Evolutionary conservation across 805 yeast species (phyloP), one percentile per base, ranked within the genome.

Genomic region (Candida orba): DNA sequence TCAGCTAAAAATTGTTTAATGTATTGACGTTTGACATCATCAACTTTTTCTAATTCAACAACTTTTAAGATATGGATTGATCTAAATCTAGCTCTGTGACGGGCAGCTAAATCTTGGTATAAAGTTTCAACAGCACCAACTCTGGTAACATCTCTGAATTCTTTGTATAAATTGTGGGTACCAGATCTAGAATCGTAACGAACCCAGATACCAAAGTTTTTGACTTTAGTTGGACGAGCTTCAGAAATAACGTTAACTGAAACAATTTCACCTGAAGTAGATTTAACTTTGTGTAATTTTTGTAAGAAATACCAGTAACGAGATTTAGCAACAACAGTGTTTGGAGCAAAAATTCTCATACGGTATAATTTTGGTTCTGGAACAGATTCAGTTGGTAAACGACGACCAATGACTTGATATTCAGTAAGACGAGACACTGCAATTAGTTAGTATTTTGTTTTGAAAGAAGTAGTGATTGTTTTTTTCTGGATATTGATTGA

Each of bases 141-240:
- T 81, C 99, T 93, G 80, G 96, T 76, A 64, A 91, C 95, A 66
- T 91, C 99, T 78, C 99, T 89, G 93, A 88, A 87, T 81, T 93
- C 99, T 83, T 93, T 93, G 96, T 93, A 93, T 97, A 93, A 93
- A 95, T 93, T 93, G 95, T 93, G 99, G 68, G 96, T 90, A 79
- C 99, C 99, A 62, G 99, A 93, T 85, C 99, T 95, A 59, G 99
- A 93, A 72, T 93, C 99, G 86, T 93, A 93, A 81, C 99, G 90
- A 73, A 93, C 85, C 99, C 99, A 93, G 79, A 93, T 73, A 80
- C 97, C 99, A 71, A 90, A 93, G 87, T 90, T 93, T 90, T 93
- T 93, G 69, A 93, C 98, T 81, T 87, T 90, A 76, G 96, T 87
- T 76, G 99, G 98, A 80, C 80, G 86, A 70, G 89, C 76, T 80